These are phyloP conservation scores for Fusarium marasasianum DNA, from an alignment of 2,329 filamentous ascomycete genomes.

Conservation along the genomic window DNA sequence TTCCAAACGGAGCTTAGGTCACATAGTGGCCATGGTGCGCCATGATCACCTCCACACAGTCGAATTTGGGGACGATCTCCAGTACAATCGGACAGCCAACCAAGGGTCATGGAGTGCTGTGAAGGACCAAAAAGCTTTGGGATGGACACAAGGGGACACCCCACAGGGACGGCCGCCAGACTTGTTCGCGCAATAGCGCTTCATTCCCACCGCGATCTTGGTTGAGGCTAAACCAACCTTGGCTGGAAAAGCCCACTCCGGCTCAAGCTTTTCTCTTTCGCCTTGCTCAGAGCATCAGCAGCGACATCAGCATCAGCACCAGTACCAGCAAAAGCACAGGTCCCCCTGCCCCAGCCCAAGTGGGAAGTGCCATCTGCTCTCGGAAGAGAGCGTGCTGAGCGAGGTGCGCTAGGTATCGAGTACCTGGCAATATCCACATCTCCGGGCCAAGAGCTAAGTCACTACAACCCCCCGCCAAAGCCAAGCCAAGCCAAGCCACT, in stretches of 20 bases:
- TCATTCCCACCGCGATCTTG: slow-evolving; percentile 43
- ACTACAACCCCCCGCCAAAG: slow-evolving; percentile 23
- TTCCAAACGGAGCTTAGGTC: slow-evolving; percentile 9
- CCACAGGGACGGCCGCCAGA: slow-evolving; percentile 42
- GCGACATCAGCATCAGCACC: slow-evolving; percentile 6
- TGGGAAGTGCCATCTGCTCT: slow-evolving; percentile 38
- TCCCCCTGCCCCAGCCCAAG: slow-evolving; percentile 23
- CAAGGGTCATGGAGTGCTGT: slow-evolving; percentile 23
- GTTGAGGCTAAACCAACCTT: slow-evolving; percentile 37
- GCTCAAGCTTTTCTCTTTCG: slow-evolving; percentile 40
- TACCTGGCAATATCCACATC: slow-evolving; percentile 13
- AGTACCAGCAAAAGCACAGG: slow-evolving; percentile 24
- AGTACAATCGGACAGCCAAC: slow-evolving; percentile 34
- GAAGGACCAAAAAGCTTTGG: slow-evolving; percentile 28
- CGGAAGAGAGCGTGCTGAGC: slow-evolving; percentile 18
- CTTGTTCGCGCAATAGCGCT: slow-evolving; percentile 43
- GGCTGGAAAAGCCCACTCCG: slow-evolving; percentile 33
- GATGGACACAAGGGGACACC: slow-evolving; percentile 29
- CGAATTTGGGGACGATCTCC: slow-evolving; percentile 41
- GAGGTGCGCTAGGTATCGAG: slow-evolving; percentile 5
- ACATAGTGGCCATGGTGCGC: slow-evolving; percentile 36
- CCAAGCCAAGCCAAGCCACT: slow-evolving; percentile 26
- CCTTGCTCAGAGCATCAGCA: slow-evolving; percentile 25
- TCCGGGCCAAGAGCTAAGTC: slow-evolving; percentile 23
- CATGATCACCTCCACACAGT: slow-evolving; percentile 41